Base-by-base conservation (phyloP, 2,329 filamentous ascomycete species). In the Apiospora saccharicola region DNA sequence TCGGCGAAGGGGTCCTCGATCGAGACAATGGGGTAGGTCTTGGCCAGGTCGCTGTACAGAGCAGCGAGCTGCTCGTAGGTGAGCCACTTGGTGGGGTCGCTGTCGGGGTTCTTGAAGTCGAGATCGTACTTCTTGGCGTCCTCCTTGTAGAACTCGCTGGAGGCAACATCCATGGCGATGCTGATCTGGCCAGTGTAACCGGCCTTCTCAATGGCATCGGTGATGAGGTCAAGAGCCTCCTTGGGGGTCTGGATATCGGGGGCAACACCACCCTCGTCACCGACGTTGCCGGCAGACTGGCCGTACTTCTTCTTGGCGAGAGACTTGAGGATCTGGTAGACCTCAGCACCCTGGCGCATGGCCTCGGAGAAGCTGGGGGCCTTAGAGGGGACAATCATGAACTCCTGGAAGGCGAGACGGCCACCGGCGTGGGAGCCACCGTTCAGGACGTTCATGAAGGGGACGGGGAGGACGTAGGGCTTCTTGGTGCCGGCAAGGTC, bases 91-190 rank as follows among this genome's bases (percentile, higher is more conserved):
- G 86, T 90, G 82, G 92, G 90, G 89, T 99, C 96, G 84, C 93
- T 96, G 76, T 98, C 93, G 81, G 96, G 96, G 92, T 99, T 99
- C 94, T 99, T 98, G 94, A 98, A 99, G 92, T 98, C 96, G 77
- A 99, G 90, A 83, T 99, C 96, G 91, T 99, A 99, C 90, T 98
- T 98, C 93, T 98, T 98, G 84, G 88, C 96, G 70, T 96, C 94
- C 81, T 88, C 86, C 89, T 98, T 98, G 93, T 99, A 99, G 91
- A 99, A 99, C 86, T 99, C 96, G 89, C 94, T 97, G 77, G 96
- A 98, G 77, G 96, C 96, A 83, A 98, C 96, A 82, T 99, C 96
- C 95, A 99, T 97, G 83, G 96, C 96, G 81, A 99, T 99, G 86
- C 97, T 94, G 85, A 99, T 92, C 90, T 96, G 89, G 85, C 96